Percentiles rank a stretch among this genome's conserved stretches.
phyloP scores from a whole-genome alignment of 2,329 filamentous ascomycete species.

The Calonectria ilicicola region DNA sequence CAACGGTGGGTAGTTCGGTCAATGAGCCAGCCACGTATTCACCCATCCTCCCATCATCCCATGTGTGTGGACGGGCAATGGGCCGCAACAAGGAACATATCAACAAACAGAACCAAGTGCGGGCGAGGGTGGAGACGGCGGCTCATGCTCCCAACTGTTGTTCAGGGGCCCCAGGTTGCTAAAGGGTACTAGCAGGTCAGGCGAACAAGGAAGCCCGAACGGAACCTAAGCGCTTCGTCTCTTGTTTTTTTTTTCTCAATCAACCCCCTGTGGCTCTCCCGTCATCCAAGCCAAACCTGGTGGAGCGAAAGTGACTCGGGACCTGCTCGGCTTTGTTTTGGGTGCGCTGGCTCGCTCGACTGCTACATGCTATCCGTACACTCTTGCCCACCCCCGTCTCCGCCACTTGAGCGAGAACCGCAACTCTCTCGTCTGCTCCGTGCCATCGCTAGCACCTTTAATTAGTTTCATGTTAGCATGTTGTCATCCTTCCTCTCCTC shows the following conservation, averaged over 20 bases:
- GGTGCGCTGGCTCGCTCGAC: slow-evolving; percentile 23
- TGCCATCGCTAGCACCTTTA: slow-evolving; percentile 7
- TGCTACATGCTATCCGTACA: slow-evolving; percentile 6
- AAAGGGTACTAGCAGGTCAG: not conserved
- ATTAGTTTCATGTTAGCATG: slow-evolving; percentile 19
- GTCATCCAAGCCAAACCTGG: not conserved
- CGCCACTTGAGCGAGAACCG: slow-evolving; percentile 39
- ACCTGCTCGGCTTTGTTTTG: slow-evolving; percentile 16
- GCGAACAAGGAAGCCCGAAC: slow-evolving; percentile 1
- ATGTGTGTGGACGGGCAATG: not conserved
- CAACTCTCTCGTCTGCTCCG: slow-evolving; percentile 22
- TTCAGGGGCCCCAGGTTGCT: slow-evolving; percentile 8
- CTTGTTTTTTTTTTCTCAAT: not conserved
- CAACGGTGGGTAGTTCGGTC: slow-evolving; percentile 2
- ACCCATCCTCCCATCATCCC: not conserved
- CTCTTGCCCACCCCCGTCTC: slow-evolving; percentile 30
- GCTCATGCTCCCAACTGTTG: slow-evolving; percentile 6
- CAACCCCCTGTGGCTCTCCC: slow-evolving; percentile 8
- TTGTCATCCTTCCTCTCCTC: slow-evolving; percentile 21
- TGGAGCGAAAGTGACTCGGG: slow-evolving; percentile 11
- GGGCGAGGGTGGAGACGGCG: not conserved
- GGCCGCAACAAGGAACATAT: slow-evolving; percentile 17
- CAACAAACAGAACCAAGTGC: slow-evolving; percentile 23
- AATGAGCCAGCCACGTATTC: not conserved
- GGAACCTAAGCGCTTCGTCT: not conserved